Base-by-base conservation (phyloP, 371 early-diverging fungal genomes). In the Mucor plumbeus region DNA sequence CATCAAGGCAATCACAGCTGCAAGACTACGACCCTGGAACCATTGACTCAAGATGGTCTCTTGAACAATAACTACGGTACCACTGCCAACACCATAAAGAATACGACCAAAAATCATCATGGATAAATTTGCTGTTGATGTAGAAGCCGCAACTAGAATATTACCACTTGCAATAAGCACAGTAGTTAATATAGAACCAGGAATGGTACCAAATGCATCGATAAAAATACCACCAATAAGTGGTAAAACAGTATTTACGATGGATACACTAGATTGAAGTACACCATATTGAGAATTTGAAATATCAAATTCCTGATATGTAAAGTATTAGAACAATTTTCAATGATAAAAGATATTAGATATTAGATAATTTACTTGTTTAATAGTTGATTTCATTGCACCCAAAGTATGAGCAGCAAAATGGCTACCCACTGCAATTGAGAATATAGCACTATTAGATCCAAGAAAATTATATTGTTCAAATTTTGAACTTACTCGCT, bases 361-460 rank as follows among this genome's bases (percentile, higher is more conserved):
- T 35, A 34, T n/a, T 40, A 21, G 14, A 55, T 50, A n/a, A 9
- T 61, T 55, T 82, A 88, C 91, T 77, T 86, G 76, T 71, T 91
- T 91, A 47, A 91, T 76, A 3, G 78, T 88, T 11, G 83, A 79
- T 71, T 91, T 91, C 78, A 91, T 76, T 21, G 90, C 89, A 6
- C 90, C 88, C 34, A 91, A 70, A 14, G 91, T 90, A 71, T 90
- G 90, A 41, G 90, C 90, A 33, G 91, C 87, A 73, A 89, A 91
- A 76, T 91, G 91, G 58, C 87, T 88, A 43, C 91, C 91, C 57
- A 90, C 90, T 91, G 69, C 26, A 26, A 26, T 26, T 26, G 26
- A 26, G 26, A 26, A 26, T 26, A 26, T 26, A 26, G 26, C 3
- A 26, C 26, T 26, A 26, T 26, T 26, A 26, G 26, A 26, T 26